Evolutionary conservation across 2,329 filamentous ascomycete species (phyloP), one percentile per base, ranked within the genome.

Genomic region (Mycosphaerella arachidis): DNA sequence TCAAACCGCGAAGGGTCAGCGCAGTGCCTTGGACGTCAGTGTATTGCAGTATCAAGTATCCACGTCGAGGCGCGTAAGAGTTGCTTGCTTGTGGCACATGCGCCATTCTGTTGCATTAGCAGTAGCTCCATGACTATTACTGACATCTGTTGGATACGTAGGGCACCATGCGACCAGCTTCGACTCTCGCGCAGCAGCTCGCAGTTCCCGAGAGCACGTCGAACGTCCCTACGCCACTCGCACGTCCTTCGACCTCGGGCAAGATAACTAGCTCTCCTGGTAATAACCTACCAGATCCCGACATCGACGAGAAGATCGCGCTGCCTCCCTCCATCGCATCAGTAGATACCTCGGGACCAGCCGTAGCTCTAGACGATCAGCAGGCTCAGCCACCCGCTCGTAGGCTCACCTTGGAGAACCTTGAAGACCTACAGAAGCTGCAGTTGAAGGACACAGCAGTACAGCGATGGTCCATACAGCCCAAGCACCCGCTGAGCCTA

Each of bases 211-310:
- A 82, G 58, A 80, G 75, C 63, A 77, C 76, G 13, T 84, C 81
- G 0, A 81, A 81, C 62, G 78, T 81, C 71, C 77, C 80, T n/a
- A 84, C 81, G 16, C 81, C 81, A 27, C 73, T 82, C 43, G 81
- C 77, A 12, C 73, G 75, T 59, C 80, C 81, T 37, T 59, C 63
- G 5, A 57, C 48, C 12, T 57, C 54, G 27, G 61, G 59, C 40
- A 56, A 59, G 40, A 53, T 37, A n/a, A 30, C 48, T 6, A 52
- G 18, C 24, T 55, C 46, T n/a, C 48, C 54, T 10, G 37, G 59
- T 27, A 48, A 55, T 12, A 63, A 54, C 13, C 71, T 76, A 16
- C 65, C 72, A 48, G 64, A 67, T 45, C 60, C 64, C 2, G 64
- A 68, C 43, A 60, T 65, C 37, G 66, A 62, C 30, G 67, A 70